Percentiles rank a stretch among this genome's conserved stretches.
phyloP scores from a whole-genome alignment of 1,284 basidiomycete genomes.

The Ustilago loliicola region DNA sequence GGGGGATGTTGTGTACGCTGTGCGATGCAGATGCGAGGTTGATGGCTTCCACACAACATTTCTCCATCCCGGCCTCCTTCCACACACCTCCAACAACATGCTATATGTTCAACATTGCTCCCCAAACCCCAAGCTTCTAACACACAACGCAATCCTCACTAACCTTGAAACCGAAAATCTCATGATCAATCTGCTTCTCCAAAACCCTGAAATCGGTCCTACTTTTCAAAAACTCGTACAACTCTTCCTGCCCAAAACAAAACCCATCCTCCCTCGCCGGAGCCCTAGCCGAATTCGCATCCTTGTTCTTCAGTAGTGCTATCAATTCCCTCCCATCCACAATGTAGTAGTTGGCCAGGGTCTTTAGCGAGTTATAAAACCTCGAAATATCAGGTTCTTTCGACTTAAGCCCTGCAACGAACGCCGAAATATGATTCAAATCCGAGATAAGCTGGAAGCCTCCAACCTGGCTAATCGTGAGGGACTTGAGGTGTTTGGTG shows the following conservation, averaged over 20 bases:
- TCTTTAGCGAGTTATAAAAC: constrained; percentile 93
- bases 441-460: constrained; percentile 97
- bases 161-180: constrained; percentile 70
- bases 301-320: constrained; percentile 29
- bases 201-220: constrained; percentile 62
- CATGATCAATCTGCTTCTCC: constrained; percentile 66
- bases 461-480: constrained; percentile 92
- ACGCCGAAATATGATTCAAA: constrained; percentile 89
- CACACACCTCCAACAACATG: no score
- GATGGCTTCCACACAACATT: no score
- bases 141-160: constrained; percentile 59
- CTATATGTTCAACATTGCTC: no score
- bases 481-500: constrained; percentile 95
- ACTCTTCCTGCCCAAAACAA: constrained; percentile 78
- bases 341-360: constrained; percentile 93
- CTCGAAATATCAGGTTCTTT: constrained; percentile 78
- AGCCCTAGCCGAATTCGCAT: constrained; percentile 7
- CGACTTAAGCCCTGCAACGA: constrained; percentile 75
- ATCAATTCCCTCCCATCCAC: constrained; percentile 81
- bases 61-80: no score
- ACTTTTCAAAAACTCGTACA: constrained; percentile 56
- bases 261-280: constrained; percentile 25
- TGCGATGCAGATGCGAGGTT: no score
- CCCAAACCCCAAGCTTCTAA: no score
- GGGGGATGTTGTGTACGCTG: no score